Conservation (phyloP, 768 basidiomycete genomes). For the Scleroderma citrinum region DNA sequence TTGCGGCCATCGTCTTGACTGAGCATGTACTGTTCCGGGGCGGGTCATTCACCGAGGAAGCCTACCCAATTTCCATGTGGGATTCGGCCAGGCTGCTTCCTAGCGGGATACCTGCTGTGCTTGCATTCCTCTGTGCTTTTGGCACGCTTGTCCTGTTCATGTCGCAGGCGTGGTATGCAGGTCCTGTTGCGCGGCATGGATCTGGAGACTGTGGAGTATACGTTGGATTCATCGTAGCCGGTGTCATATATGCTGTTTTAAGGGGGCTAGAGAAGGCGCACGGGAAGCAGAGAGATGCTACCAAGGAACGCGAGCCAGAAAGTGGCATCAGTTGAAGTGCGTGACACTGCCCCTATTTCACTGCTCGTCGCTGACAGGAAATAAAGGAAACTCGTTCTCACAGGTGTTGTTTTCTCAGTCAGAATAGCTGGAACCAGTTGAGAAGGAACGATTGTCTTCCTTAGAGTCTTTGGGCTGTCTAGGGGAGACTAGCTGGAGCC, state of each 20-base stretch:
- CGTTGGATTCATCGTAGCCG: conserved; percentile 30
- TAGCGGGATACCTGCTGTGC: conserved; percentile 34
- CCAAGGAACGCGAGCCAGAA: not conserved
- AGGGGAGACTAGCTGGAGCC: no score
- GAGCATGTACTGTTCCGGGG: conserved; percentile 43
- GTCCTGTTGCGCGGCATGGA: conserved; percentile 38
- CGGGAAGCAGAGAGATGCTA: not conserved
- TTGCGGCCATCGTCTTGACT: conserved; percentile 33
- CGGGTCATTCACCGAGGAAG: conserved; percentile 23
- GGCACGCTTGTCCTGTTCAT: conserved; percentile 41
- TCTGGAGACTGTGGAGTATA: conserved; percentile 47
- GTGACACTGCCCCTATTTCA: not conserved
- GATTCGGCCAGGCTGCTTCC: conserved; percentile 33
- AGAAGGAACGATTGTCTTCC: no score
- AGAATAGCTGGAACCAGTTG: no score
- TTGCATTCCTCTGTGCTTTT: conserved; percentile 35
- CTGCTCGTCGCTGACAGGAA: not conserved
- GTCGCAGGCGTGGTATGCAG: conserved; percentile 48
- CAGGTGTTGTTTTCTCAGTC: not conserved
- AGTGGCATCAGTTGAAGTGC: conserved; percentile 3
- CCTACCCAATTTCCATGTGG: conserved; percentile 36
- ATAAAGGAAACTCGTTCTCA: conserved; percentile 3
- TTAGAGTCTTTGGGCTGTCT: no score
- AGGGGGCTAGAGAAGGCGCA: conserved; percentile 25
- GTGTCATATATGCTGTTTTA: conserved; percentile 25